These are phyloP conservation scores for Arthrobotrys sinensis DNA, from an alignment of 2,329 filamentous ascomycete genomes.

Conservation along the genomic window DNA sequence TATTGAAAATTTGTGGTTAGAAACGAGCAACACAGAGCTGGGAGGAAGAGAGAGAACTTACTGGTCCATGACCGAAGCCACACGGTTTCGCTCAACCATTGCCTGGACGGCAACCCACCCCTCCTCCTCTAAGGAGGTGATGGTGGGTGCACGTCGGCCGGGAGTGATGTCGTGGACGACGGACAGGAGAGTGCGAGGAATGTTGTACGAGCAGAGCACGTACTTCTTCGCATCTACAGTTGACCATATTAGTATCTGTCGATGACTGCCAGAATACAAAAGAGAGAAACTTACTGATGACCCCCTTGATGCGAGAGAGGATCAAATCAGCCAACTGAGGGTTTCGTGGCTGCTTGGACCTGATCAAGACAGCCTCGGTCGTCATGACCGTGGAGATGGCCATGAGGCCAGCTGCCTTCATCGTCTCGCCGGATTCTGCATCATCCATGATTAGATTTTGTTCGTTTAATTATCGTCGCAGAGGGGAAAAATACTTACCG, in stretches of 20 bases:
- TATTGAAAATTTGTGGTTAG: constrained; percentile 27
- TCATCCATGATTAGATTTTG: constrained; percentile 28
- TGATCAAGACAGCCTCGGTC: constrained; percentile 90
- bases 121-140: constrained; percentile 88
- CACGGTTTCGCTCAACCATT: constrained; percentile 91
- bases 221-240: constrained; percentile 83
- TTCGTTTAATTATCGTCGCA: not conserved
- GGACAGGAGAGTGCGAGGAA: constrained; percentile 78
- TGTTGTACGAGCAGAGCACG: constrained; percentile 96
- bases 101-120: constrained; percentile 94
- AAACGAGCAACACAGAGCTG: not conserved
- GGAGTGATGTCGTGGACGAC: constrained; percentile 84
- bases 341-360: constrained; percentile 86
- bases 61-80: constrained; percentile 89
- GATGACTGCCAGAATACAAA: constrained; percentile 45
- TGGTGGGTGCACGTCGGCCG: constrained; percentile 91
- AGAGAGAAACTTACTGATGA: constrained; percentile 77
- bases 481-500: constrained; percentile 74
- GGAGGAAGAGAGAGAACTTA: constrained; percentile 34
- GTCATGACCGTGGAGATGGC: constrained; percentile 94
- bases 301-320: constrained; percentile 86
- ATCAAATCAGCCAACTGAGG: constrained; percentile 86
- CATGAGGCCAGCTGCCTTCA: constrained; percentile 94
- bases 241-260: not conserved
- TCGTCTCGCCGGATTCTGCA: constrained; percentile 95